These are phyloP conservation scores for Coemansia sp. DNA, from an alignment of 192 early-diverging fungal species.

Conservation along the genomic window DNA sequence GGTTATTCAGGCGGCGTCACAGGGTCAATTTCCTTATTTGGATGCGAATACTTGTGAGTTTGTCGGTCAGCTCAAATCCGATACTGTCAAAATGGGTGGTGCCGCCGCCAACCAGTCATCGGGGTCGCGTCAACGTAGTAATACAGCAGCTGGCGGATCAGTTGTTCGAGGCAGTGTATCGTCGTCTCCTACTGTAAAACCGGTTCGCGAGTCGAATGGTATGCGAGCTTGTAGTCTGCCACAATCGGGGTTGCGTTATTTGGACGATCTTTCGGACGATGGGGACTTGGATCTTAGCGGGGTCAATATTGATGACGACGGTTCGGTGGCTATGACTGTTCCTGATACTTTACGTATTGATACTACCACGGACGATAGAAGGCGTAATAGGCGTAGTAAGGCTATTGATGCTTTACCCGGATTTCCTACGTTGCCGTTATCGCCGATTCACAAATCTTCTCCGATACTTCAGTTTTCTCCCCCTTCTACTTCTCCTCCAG, in stretches of 20 bases:
- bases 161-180: background rate
- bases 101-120: slow-evolving; percentile 15
- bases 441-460: slow-evolving; percentile 26
- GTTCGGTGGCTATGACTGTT: too few species aligned
- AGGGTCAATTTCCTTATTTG: slow-evolving; percentile 52
- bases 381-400: slow-evolving; percentile 1
- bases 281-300: slow-evolving; percentile 3
- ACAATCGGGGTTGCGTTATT: slow-evolving; percentile 20
- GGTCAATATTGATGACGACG: background rate
- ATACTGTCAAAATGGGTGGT: slow-evolving; percentile 38
- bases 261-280: background rate
- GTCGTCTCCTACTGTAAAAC: slow-evolving; percentile 28
- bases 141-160: slow-evolving; percentile 9
- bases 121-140: slow-evolving; percentile 22
- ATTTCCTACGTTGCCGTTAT: slow-evolving; percentile 41
- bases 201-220: background rate
- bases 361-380: background rate
- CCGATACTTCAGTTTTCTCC: slow-evolving; percentile 12
- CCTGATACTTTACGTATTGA: background rate
- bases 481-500: background rate
- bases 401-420: background rate
- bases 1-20: slow-evolving; percentile 50
- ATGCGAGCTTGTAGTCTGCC: slow-evolving; percentile 16
- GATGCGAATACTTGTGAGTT: slow-evolving; percentile 54
- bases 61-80: slow-evolving; percentile 52